Percentiles rank a stretch among this genome's conserved stretches.
Evolutionary conservation across 139 green algal species (phyloP).

Genomic region (Chlorella vulgaris): DNA sequence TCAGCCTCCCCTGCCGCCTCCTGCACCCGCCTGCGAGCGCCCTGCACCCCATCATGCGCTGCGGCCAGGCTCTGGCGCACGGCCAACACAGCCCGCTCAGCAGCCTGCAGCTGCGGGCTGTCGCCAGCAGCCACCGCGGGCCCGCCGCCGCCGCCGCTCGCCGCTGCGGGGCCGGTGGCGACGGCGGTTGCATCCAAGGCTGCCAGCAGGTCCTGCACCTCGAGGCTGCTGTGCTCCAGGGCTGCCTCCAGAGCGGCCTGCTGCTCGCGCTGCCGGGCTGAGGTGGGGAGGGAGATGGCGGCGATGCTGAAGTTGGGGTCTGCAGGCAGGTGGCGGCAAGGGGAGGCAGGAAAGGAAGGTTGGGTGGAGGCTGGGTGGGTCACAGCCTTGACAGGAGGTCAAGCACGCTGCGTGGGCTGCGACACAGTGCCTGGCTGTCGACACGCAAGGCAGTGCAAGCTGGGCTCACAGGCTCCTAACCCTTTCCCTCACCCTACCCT

Average conservation of each 20-base stretch:
- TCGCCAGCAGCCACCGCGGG: not conserved
- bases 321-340: not conserved
- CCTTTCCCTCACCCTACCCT: too few relatives aligned
- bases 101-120: not conserved
- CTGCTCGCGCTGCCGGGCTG: constrained; percentile 13
- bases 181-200: not conserved
- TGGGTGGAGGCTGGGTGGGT: not conserved
- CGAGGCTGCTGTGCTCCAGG: constrained; percentile 17
- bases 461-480: too few relatives aligned
- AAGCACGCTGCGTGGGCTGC: too few relatives aligned
- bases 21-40: not conserved
- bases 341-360: too few relatives aligned
- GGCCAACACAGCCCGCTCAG: not conserved
- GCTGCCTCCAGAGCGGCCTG: not conserved
- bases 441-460: too few relatives aligned
- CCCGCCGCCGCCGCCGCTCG: not conserved
- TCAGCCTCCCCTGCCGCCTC: not conserved
- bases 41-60: not conserved
- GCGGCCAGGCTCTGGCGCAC: not conserved
- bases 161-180: not conserved
- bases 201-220: constrained; percentile 20
- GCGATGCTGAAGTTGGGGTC: too few relatives aligned
- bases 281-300: not conserved
- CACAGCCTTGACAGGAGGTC: too few relatives aligned
- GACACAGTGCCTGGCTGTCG: too few relatives aligned